Evolutionary conservation across 2,329 filamentous ascomycete genomes (phyloP).

Genomic region (Arthroderma uncinatum): DNA sequence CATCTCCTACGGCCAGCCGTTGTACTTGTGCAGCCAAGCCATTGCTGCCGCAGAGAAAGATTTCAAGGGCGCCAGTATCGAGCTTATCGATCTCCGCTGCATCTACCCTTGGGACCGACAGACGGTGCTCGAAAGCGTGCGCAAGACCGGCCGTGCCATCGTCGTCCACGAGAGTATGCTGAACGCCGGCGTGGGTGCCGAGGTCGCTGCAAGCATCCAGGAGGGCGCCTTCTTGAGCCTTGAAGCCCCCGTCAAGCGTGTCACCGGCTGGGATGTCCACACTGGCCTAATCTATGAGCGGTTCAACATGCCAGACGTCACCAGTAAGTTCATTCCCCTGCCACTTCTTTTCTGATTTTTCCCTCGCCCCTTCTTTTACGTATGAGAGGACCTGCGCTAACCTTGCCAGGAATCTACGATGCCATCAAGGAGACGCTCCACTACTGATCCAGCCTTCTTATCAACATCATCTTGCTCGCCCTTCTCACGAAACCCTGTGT

Average conservation of each 20-base stretch:
- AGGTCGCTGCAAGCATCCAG: conserved; percentile 79
- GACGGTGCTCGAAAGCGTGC: conserved; percentile 68
- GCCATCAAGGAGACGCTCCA: conserved; percentile 55
- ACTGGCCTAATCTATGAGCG: conserved; percentile 67
- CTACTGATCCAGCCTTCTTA: conserved; percentile 37
- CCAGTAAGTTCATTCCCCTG: conserved; percentile 51
- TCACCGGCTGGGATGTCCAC: conserved; percentile 85
- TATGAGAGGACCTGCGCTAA: conserved; percentile 5
- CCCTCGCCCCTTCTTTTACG: background rate
- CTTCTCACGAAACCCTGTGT: no score
- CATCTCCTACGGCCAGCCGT: conserved; percentile 76
- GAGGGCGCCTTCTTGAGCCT: conserved; percentile 73
- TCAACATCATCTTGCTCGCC: background rate
- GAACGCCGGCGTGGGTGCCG: conserved; percentile 78
- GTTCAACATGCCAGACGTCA: conserved; percentile 74
- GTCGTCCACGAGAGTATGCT: conserved; percentile 90
- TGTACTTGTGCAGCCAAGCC: conserved; percentile 72
- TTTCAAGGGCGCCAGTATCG: conserved; percentile 56
- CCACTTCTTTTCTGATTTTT: background rate
- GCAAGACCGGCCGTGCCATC: conserved; percentile 74
- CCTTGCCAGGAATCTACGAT: conserved; percentile 53
- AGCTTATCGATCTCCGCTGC: conserved; percentile 78
- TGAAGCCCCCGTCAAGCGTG: conserved; percentile 72
- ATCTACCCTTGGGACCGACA: conserved; percentile 86
- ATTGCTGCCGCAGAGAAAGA: conserved; percentile 66